Conservation (phyloP, 2,329 filamentous ascomycete genomes). For the Penicillium sp. region DNA sequence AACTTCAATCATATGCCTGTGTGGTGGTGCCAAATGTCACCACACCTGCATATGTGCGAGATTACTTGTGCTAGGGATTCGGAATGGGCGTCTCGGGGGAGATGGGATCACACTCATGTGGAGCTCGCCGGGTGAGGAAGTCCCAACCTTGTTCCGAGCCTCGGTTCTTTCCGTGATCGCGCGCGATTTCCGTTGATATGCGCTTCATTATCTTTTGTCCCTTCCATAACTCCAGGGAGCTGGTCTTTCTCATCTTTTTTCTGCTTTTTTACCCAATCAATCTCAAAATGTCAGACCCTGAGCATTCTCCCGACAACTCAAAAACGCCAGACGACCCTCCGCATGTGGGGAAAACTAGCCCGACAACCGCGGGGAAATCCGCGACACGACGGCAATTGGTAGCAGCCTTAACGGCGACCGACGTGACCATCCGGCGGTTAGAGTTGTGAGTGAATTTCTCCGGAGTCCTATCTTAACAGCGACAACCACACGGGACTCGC, state of each 20-base stretch:
- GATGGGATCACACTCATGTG: neutral
- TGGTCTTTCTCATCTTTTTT: conserved; percentile 4
- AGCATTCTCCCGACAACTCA: conserved; percentile 13
- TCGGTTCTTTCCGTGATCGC: conserved; percentile 23
- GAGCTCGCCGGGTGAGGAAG: conserved; percentile 13
- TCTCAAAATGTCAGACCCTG: conserved; percentile 24
- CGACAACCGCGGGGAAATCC: conserved; percentile 23
- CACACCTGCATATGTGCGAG: neutral
- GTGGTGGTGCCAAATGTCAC: neutral
- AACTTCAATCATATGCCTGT: neutral
- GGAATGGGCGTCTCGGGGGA: neutral
- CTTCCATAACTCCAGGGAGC: neutral
- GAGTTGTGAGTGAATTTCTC: conserved; percentile 25
- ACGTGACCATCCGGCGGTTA: conserved; percentile 31
- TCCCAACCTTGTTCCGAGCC: conserved; percentile 26
- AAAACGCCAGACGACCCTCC: conserved; percentile 11
- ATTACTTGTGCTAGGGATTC: neutral
- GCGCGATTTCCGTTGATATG: conserved; percentile 8
- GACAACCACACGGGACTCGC: neutral
- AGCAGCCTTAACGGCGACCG: conserved; percentile 28
- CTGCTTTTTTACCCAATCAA: neutral
- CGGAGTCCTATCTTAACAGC: neutral
- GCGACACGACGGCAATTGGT: conserved; percentile 25
- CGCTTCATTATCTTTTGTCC: neutral
- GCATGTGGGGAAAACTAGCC: conserved; percentile 18